phyloP scores from a whole-genome alignment of 495 filamentous ascomycete species.

The Cairneyella variabilis region DNA sequence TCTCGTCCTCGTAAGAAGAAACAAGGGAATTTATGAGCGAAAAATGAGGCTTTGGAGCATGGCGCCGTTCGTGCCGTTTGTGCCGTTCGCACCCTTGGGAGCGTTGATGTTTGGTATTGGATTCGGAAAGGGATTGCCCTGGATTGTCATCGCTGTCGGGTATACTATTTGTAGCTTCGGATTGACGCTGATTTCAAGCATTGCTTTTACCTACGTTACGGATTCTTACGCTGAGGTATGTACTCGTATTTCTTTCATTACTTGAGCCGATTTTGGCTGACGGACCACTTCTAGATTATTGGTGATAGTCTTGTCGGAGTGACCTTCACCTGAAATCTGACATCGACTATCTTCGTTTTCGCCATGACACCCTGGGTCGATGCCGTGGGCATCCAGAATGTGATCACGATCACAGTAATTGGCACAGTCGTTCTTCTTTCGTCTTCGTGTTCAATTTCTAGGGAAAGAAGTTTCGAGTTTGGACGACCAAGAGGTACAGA shows the following conservation, averaged over 20 bases:
- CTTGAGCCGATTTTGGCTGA: not conserved
- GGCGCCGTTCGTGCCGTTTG: constrained; percentile 26
- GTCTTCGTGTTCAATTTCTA: constrained; percentile 23
- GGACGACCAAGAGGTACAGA: constrained; percentile 17
- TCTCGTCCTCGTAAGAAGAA: constrained; percentile 51
- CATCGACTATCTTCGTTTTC: constrained; percentile 32
- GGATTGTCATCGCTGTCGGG: constrained; percentile 31
- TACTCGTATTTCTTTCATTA: not conserved
- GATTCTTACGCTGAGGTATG: constrained; percentile 36
- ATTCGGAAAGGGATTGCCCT: constrained; percentile 28
- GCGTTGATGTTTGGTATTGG: constrained; percentile 36
- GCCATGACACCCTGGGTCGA: constrained; percentile 32
- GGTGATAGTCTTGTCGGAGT: constrained; percentile 34
- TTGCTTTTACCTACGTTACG: constrained; percentile 33
- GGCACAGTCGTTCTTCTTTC: constrained; percentile 19
- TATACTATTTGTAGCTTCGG: constrained; percentile 29
- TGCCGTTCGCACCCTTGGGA: constrained; percentile 26
- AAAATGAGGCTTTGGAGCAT: constrained; percentile 60
- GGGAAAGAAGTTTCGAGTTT: constrained; percentile 20
- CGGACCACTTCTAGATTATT: constrained; percentile 26
- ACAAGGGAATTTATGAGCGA: constrained; percentile 63
- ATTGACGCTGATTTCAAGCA: constrained; percentile 24
- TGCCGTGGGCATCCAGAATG: constrained; percentile 30
- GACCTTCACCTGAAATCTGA: constrained; percentile 32
- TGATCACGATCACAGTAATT: constrained; percentile 25